phyloP scores from a whole-genome alignment of 2,329 filamentous ascomycete genomes.

The Onygenales sp. region DNA sequence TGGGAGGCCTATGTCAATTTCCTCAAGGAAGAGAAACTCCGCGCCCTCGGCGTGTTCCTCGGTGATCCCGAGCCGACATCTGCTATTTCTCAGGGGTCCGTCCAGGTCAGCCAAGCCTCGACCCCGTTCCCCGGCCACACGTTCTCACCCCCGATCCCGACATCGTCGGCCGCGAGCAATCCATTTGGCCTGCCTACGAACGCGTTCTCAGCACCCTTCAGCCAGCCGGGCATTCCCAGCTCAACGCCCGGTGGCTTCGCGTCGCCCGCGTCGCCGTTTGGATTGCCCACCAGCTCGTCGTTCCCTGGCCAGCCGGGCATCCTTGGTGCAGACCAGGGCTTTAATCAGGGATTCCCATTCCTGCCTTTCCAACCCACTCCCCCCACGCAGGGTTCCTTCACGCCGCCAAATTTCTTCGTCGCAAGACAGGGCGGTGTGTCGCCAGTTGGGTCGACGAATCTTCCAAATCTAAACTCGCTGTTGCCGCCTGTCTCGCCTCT shows the following conservation, averaged over 20 bases:
- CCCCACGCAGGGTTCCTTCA: conserved; percentile 34
- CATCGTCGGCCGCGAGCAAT: conserved; percentile 67
- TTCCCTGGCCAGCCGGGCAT: conserved; percentile 26
- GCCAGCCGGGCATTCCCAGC: conserved; percentile 52
- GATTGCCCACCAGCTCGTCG: conserved; percentile 40
- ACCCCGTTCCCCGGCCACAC: conserved; percentile 65
- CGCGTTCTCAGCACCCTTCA: conserved; percentile 54
- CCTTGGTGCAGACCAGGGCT: conserved; percentile 47
- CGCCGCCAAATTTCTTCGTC: conserved; percentile 33
- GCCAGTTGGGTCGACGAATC: conserved; percentile 45
- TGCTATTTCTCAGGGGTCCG: conserved; percentile 57
- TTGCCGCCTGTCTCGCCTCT: conserved; percentile 59
- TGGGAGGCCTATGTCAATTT: conserved; percentile 75
- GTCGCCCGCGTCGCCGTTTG: conserved; percentile 62
- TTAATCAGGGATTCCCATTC: conserved; percentile 59
- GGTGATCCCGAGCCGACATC: conserved; percentile 60
- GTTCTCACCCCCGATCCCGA: conserved; percentile 74
- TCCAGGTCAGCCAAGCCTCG: conserved; percentile 58
- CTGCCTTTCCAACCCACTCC: conserved; percentile 54
- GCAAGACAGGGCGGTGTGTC: conserved; percentile 40
- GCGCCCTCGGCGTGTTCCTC: conserved; percentile 77
- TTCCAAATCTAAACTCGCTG: conserved; percentile 32
- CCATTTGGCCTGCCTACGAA: conserved; percentile 49
- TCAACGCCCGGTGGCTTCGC: conserved; percentile 55
- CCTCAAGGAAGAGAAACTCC: conserved; percentile 82